phyloP scores from a whole-genome alignment of 1,284 basidiomycete species.

The Peniophora sp. region DNA sequence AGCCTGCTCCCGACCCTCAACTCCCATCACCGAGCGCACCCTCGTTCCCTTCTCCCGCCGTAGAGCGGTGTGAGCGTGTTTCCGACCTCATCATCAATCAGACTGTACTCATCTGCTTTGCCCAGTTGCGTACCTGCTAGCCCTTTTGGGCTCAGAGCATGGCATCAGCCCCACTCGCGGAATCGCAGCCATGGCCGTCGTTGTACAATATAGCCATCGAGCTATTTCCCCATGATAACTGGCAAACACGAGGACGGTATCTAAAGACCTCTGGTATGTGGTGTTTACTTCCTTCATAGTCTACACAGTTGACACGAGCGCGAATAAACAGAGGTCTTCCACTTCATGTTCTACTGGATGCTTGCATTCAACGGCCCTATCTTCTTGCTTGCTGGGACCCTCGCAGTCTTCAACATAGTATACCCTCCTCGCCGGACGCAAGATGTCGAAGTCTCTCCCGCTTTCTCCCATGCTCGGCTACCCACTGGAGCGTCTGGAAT shows the following conservation, averaged over 20 bases:
- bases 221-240: slow-evolving; percentile 31
- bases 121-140: too few relatives aligned
- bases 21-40: too few relatives aligned
- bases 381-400: slow-evolving; percentile 59
- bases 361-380: slow-evolving; percentile 67
- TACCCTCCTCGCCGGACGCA: slow-evolving; percentile 34
- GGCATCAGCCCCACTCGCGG: too few relatives aligned
- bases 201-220: slow-evolving; percentile 37
- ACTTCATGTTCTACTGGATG: slow-evolving; percentile 82
- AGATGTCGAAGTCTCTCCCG: background rate
- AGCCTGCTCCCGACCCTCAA: too few relatives aligned
- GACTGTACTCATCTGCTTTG: too few relatives aligned
- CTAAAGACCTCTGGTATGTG: slow-evolving; percentile 22
- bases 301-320: too few relatives aligned
- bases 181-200: slow-evolving; percentile 34
- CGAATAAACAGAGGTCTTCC: slow-evolving; percentile 56
- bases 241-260: slow-evolving; percentile 23
- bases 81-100: too few relatives aligned
- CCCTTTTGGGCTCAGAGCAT: too few relatives aligned
- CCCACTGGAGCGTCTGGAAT: background rate
- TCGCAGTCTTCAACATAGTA: slow-evolving; percentile 64
- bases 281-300: too few relatives aligned
- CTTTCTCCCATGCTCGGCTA: background rate
- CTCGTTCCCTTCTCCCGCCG: too few relatives aligned
- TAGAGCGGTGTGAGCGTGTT: too few relatives aligned